Evolutionary conservation across 1,284 basidiomycete species (phyloP), one percentile per base, ranked within the genome.

Genomic region (Caloboletus firmus): DNA sequence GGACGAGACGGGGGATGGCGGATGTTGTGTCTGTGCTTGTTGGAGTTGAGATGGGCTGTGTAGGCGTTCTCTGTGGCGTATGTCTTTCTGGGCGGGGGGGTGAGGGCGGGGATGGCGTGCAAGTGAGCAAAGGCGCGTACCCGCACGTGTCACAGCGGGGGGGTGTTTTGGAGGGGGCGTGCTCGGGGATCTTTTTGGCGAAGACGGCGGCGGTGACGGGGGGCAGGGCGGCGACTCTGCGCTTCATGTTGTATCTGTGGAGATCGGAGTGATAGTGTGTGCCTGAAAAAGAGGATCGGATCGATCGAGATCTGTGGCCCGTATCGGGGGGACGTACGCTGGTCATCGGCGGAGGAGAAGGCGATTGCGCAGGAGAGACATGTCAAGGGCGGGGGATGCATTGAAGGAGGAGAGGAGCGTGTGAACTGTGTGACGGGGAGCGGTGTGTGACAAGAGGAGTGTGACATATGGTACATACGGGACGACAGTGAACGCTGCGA

Each of bases 191-290:
- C 69, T 98, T 99, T 65, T 93, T 84, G 65, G 95, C 90, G 77
- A 98, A 99, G 1, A 89, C 68, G 8, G 80, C 73, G 0, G 81
- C 82, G 55, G 85, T 87, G 65, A 99, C 86, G 4, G 97, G 95
- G 5, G 93, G 89, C 2, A 99, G 80, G 15, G 83, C 86, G 8
- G 97, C 95, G 18, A 98, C 93, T 36, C 95, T 86, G 59, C 97
- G 89, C 76, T 98, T 98, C 87, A 98, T 95, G 72, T 99, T 99
- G 76, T 99, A 99, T 49, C 95, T 81, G 74, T 99, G 97, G 71
- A 93, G 88, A 73, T 99, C 97, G 35, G 93, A 93, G 61, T 86
- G 85, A 72, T 97, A 98, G 71, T 99, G 97, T 0, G 79, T 76
- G 58, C 97, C 88, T 90, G 62, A 9, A 59, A 24, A 24, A 41